These are phyloP conservation scores for Sclerospora graminicola DNA, from an alignment of 352 stramenopile genomes.

Conservation along the genomic window DNA sequence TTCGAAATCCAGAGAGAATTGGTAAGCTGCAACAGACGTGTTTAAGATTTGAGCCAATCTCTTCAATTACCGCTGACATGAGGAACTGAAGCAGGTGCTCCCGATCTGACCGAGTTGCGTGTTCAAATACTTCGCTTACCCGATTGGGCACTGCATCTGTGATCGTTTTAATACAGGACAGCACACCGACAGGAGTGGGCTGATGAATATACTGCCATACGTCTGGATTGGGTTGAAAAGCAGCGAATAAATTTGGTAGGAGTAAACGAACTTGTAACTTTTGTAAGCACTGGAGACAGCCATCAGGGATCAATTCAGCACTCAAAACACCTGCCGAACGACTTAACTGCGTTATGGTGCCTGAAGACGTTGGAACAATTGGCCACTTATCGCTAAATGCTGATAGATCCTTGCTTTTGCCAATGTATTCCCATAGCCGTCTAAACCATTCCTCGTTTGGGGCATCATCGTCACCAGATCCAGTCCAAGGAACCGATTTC, in stretches of 20 bases:
- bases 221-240: constrained; percentile 36
- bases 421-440: constrained; percentile 51
- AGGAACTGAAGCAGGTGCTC: constrained; percentile 39
- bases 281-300: constrained; percentile 29
- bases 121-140: constrained; percentile 10
- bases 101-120: constrained; percentile 16
- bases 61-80: constrained; percentile 23
- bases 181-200: constrained; percentile 39
- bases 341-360: constrained; percentile 30
- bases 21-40: constrained; percentile 29
- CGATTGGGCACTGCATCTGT: constrained; percentile 3
- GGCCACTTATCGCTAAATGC: constrained; percentile 55
- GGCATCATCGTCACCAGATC: not conserved
- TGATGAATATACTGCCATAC: constrained; percentile 74
- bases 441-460: constrained; percentile 49
- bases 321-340: constrained; percentile 35
- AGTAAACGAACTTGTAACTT: constrained; percentile 45
- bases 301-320: constrained; percentile 38
- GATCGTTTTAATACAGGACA: constrained; percentile 31
- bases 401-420: constrained; percentile 27
- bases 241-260: constrained; percentile 40
- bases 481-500: constrained; percentile 16
- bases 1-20: constrained; percentile 39
- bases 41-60: constrained; percentile 24
- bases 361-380: constrained; percentile 46